Evolutionary conservation across 1,284 basidiomycete species (phyloP).

Genomic region (Puccinia triticina): DNA sequence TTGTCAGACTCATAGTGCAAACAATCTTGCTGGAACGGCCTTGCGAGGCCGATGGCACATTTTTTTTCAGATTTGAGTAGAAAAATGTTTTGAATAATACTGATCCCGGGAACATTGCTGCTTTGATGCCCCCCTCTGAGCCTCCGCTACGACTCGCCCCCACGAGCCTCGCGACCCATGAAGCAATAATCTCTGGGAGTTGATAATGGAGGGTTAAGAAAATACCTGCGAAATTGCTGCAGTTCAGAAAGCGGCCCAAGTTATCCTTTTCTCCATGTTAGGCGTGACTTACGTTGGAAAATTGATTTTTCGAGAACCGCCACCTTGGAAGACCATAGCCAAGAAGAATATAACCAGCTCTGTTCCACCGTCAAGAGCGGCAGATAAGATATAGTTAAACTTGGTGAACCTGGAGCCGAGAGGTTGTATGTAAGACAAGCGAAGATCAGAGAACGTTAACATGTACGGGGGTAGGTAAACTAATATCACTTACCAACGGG

Average conservation of each 20-base stretch:
- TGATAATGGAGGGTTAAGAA: conserved; percentile 12
- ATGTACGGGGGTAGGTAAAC: not conserved
- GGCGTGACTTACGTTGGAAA: conserved; percentile 29
- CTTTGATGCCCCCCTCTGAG: too few relatives aligned
- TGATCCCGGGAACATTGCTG: too few relatives aligned
- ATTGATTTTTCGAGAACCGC: conserved; percentile 5
- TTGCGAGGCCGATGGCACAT: too few relatives aligned
- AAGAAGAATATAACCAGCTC: conserved; percentile 27
- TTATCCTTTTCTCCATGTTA: too few relatives aligned
- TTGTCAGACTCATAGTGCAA: too few relatives aligned
- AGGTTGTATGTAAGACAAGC: too few relatives aligned
- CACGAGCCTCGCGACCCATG: conserved; percentile 6
- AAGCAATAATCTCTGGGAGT: conserved; percentile 37
- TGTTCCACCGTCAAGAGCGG: conserved; percentile 38
- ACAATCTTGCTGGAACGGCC: too few relatives aligned
- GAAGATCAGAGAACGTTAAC: not conserved
- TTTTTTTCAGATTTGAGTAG: too few relatives aligned
- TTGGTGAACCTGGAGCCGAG: conserved; percentile 23
- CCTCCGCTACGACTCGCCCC: not conserved
- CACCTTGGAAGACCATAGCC: conserved; percentile 45
- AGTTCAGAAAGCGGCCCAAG: too few relatives aligned
- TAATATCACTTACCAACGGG: conserved; percentile 26
- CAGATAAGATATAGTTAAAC: conserved; percentile 42
- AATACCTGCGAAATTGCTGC: conserved; percentile 20
- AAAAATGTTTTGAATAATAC: too few relatives aligned